Percentiles rank a stretch among this genome's conserved stretches.
Evolutionary conservation across 208 protist genomes (phyloP).

Genomic region (Crithidia bombi): DNA sequence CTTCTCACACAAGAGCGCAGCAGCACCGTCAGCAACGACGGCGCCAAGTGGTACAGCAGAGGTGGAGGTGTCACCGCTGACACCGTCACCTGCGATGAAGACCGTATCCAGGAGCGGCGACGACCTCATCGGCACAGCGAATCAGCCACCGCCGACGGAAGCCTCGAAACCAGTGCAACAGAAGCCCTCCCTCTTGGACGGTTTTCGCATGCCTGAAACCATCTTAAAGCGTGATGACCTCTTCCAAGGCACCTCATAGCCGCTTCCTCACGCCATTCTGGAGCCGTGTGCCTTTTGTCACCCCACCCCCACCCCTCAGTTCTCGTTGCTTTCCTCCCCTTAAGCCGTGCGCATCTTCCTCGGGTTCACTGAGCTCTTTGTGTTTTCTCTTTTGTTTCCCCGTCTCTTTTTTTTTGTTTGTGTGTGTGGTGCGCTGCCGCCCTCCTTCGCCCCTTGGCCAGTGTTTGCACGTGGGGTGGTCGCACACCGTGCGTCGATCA

Average conservation of each 20-base stretch:
- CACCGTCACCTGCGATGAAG: constrained; percentile 4
- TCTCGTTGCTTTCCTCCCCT: no score
- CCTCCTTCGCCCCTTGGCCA: no score
- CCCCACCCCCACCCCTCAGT: no score
- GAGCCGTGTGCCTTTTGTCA: no score
- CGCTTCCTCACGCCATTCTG: no score
- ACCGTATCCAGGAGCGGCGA: neutral
- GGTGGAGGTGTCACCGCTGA: constrained; percentile 32
- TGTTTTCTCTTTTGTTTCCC: neutral
- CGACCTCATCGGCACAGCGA: no score
- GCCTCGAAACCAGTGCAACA: neutral
- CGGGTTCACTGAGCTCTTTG: neutral
- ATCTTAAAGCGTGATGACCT: constrained; percentile 34
- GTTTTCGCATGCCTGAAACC: constrained; percentile 34
- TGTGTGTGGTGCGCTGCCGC: neutral
- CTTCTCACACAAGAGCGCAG: neutral
- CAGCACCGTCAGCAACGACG: neutral
- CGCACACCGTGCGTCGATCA: neutral
- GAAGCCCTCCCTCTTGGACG: constrained; percentile 7
- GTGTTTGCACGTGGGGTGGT: no score
- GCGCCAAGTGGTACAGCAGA: neutral
- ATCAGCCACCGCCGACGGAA: no score
- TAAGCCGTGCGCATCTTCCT: neutral
- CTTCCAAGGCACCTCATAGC: constrained; percentile 22
- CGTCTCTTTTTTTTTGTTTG: neutral